These are phyloP conservation scores for Mycosphaerella arachidis DNA, from an alignment of 2,329 filamentous ascomycete genomes.

Conservation along the genomic window DNA sequence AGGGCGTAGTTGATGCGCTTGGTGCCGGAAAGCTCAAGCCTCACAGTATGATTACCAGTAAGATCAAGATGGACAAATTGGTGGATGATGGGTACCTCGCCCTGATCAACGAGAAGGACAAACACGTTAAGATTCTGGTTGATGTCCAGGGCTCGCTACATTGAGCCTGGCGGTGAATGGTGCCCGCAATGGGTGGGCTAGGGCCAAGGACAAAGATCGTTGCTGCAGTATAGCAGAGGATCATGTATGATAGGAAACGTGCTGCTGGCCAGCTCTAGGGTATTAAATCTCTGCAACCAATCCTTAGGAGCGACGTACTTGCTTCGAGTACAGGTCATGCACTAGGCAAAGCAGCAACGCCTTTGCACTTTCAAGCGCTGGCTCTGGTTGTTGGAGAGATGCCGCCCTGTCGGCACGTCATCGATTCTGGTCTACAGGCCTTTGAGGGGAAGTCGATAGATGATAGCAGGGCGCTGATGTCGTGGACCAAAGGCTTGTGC, in stretches of 20 bases:
- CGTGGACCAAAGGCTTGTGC: background rate
- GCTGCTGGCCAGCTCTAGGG: too few relatives aligned
- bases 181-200: background rate
- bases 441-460: background rate
- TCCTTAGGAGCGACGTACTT: too few relatives aligned
- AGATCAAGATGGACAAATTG: conserved; percentile 52
- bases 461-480: background rate
- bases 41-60: conserved; percentile 57
- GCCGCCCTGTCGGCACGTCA: too few relatives aligned
- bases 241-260: background rate
- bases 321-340: too few relatives aligned
- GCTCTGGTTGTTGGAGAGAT: too few relatives aligned
- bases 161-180: background rate
- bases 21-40: conserved; percentile 43
- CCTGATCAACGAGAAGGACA: conserved; percentile 56
- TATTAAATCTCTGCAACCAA: too few relatives aligned
- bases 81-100: conserved; percentile 56
- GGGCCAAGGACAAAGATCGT: too few relatives aligned
- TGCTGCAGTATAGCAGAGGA: background rate
- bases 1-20: conserved; percentile 48
- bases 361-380: too few relatives aligned
- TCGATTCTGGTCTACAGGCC: too few relatives aligned
- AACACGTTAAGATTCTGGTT: conserved; percentile 60
- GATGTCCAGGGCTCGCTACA: conserved; percentile 33
- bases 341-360: too few relatives aligned